Evolutionary conservation across 2,329 filamentous ascomycete species (phyloP).

Genomic region (Chaetothyriales sp.): DNA sequence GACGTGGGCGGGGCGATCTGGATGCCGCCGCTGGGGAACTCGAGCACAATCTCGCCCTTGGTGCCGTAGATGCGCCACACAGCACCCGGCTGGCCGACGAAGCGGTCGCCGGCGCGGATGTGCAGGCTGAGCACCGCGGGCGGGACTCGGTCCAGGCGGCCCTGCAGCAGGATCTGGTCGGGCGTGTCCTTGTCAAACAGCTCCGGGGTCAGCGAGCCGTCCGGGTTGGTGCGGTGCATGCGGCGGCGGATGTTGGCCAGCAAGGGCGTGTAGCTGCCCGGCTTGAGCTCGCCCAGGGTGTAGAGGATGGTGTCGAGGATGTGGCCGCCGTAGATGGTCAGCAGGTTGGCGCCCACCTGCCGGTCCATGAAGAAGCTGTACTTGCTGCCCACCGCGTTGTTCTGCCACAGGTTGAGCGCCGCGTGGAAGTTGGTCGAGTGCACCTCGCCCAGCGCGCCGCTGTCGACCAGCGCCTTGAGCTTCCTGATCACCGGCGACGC

Average conservation of each 20-base stretch:
- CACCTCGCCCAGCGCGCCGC: conserved; percentile 37
- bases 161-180: conserved; percentile 18
- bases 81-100: conserved; percentile 14
- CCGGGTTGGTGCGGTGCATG: conserved; percentile 12
- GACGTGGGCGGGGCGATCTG: conserved; percentile 28
- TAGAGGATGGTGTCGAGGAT: conserved; percentile 15
- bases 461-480: conserved; percentile 31
- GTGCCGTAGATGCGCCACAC: conserved; percentile 21
- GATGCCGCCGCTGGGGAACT: conserved; percentile 22
- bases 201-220: conserved; percentile 13
- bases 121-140: conserved; percentile 15
- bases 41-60: conserved; percentile 27
- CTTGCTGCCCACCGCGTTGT: conserved; percentile 16
- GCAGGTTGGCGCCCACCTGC: conserved; percentile 29
- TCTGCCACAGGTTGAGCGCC: conserved; percentile 23
- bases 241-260: conserved; percentile 10
- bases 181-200: conserved; percentile 16
- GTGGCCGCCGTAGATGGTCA: conserved; percentile 27
- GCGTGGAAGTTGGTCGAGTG: conserved; percentile 35
- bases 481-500: conserved; percentile 31
- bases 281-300: conserved; percentile 15
- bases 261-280: conserved; percentile 11
- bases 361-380: conserved; percentile 37
- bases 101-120: conserved; percentile 13
- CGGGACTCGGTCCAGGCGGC: conserved; percentile 10